Percentiles rank a stretch among this genome's conserved stretches.
Conservation (phyloP, 768 basidiomycete species). For the Exidia glandulosa region DNA sequence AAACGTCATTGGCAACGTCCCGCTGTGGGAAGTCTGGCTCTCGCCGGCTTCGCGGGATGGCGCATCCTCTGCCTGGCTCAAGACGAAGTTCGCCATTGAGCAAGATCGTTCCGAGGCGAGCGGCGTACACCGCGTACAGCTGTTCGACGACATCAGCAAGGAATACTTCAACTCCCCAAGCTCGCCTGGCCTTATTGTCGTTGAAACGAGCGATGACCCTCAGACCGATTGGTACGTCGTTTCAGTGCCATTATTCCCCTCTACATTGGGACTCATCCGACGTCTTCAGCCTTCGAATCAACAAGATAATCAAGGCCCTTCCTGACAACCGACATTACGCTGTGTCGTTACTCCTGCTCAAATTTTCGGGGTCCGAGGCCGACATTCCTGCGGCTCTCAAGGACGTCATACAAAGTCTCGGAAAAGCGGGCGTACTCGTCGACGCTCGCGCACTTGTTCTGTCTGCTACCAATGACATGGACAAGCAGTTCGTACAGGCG, state of each 20-base stretch:
- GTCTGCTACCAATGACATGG: slow-evolving; percentile 38
- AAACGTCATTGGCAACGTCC: slow-evolving; percentile 21
- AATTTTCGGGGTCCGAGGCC: slow-evolving; percentile 41
- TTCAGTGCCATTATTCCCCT: slow-evolving; percentile 24
- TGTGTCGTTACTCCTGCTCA: slow-evolving; percentile 50
- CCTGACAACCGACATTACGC: slow-evolving; percentile 46
- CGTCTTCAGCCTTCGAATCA: slow-evolving; percentile 60
- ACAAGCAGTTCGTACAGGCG: slow-evolving; percentile 38
- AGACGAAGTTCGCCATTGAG: slow-evolving; percentile 59
- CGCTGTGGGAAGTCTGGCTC: slow-evolving; percentile 58
- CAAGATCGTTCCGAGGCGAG: slow-evolving; percentile 31
- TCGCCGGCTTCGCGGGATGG: slow-evolving; percentile 63
- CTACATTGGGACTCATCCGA: slow-evolving; percentile 67
- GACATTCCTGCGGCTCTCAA: slow-evolving; percentile 37
- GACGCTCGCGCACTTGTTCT: slow-evolving; percentile 39
- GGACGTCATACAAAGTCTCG: slow-evolving; percentile 45
- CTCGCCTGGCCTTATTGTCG: slow-evolving; percentile 60
- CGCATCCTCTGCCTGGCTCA: slow-evolving; percentile 70
- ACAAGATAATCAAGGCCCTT: slow-evolving; percentile 44
- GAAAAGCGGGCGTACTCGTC: slow-evolving; percentile 31
- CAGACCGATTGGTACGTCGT: slow-evolving; percentile 53
- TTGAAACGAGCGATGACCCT: slow-evolving; percentile 59
- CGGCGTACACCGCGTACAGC: slow-evolving; percentile 30
- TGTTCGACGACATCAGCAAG: slow-evolving; percentile 11
- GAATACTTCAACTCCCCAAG: not conserved